These are phyloP conservation scores for Baudoinia panamericana DNA, from an alignment of 495 filamentous ascomycete genomes.

Conservation along the genomic window DNA sequence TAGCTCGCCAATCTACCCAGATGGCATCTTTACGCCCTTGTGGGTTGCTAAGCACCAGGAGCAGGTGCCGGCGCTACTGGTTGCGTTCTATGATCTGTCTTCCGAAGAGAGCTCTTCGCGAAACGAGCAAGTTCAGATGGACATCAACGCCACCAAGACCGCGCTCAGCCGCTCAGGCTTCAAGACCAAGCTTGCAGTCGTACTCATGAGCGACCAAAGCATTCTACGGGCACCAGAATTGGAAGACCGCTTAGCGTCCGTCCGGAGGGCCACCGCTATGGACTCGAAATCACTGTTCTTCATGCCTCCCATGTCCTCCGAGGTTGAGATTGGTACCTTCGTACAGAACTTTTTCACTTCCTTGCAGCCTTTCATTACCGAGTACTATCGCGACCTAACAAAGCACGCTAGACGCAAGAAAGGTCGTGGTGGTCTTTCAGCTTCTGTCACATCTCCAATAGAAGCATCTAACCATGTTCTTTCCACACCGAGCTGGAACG, in stretches of 20 bases:
- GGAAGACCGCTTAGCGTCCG: slow-evolving; percentile 62
- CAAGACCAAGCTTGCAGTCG: slow-evolving; percentile 60
- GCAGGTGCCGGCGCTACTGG: slow-evolving; percentile 62
- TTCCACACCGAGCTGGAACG: slow-evolving; percentile 76
- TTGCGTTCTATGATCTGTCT: slow-evolving; percentile 60
- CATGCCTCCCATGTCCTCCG: slow-evolving; percentile 50
- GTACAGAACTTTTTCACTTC: slow-evolving; percentile 46
- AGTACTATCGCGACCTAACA: slow-evolving; percentile 83
- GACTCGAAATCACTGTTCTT: slow-evolving; percentile 72
- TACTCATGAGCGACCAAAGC: slow-evolving; percentile 59
- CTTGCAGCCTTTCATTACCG: slow-evolving; percentile 49
- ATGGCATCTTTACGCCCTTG: slow-evolving; percentile 65
- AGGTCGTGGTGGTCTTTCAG: slow-evolving; percentile 59
- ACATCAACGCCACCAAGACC: slow-evolving; percentile 63
- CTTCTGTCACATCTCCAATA: slow-evolving; percentile 50
- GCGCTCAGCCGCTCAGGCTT: slow-evolving; percentile 54
- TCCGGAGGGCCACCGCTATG: slow-evolving; percentile 63
- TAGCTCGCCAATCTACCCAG: slow-evolving; percentile 65
- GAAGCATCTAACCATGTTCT: slow-evolving; percentile 35
- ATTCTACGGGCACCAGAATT: slow-evolving; percentile 44
- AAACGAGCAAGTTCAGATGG: slow-evolving; percentile 79
- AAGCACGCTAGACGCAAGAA: slow-evolving; percentile 80
- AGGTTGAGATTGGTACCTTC: slow-evolving; percentile 50
- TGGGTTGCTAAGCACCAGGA: slow-evolving; percentile 82
- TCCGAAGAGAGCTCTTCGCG: slow-evolving; percentile 55